A percentile compares a stretch with the other conserved stretches of the same genome.
Conservation (phyloP, 805 yeast genomes). For the Lipomyces kockii region DNA sequence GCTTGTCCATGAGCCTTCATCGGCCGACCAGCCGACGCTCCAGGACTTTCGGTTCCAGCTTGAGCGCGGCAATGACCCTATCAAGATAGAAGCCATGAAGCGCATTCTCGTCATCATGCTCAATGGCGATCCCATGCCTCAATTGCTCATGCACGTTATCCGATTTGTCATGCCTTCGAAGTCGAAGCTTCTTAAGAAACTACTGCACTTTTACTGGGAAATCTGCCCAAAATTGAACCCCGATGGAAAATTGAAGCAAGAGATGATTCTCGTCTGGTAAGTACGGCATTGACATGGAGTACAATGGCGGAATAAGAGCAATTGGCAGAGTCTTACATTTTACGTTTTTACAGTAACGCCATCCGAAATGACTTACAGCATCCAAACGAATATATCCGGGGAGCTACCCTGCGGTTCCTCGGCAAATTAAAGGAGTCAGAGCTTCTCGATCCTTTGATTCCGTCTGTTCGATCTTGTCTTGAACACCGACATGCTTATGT, state of each 20-base stretch:
- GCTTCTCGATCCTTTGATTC: constrained; percentile 91
- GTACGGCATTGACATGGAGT: background rate
- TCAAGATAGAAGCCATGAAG: constrained; percentile 88
- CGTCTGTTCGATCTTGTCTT: constrained; percentile 85
- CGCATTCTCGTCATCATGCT: constrained; percentile 82
- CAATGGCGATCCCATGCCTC: constrained; percentile 92
- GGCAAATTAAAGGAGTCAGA: constrained; percentile 92
- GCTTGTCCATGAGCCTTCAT: constrained; percentile 36
- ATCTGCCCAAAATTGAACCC: constrained; percentile 89
- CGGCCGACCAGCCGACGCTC: constrained; percentile 52
- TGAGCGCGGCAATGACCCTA: constrained; percentile 88
- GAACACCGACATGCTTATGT: constrained; percentile 98
- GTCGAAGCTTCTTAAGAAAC: constrained; percentile 86
- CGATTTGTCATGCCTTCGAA: constrained; percentile 97
- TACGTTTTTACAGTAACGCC: constrained; percentile 60
- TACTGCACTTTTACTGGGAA: constrained; percentile 96
- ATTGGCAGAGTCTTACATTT: constrained; percentile 1
- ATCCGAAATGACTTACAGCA: constrained; percentile 97
- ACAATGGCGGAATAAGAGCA: background rate
- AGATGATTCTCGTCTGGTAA: constrained; percentile 93
- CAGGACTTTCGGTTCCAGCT: constrained; percentile 75
- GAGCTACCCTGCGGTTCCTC: constrained; percentile 90
- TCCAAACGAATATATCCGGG: constrained; percentile 96
- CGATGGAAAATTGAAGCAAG: constrained; percentile 92
- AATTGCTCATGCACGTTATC: constrained; percentile 92